phyloP scores from a whole-genome alignment of 106 monocot species.

The Iris macrosiphon region DNA sequence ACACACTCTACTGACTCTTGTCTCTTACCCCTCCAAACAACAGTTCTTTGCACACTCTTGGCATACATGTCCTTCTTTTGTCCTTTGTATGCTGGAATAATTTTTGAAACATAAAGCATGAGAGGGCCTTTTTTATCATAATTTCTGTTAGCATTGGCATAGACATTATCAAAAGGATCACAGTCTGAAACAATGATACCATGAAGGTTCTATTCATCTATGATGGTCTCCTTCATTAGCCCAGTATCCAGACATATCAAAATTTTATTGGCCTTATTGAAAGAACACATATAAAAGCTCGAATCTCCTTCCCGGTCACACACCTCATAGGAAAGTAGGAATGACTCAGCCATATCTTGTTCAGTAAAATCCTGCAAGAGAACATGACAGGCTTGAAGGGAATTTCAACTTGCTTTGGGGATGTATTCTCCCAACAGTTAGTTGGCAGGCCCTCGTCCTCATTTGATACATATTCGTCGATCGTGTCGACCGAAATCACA shows the following conservation, averaged over 20 bases:
- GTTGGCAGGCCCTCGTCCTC: no score
- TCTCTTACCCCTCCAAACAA: conserved; percentile 30
- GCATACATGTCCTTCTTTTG: conserved; percentile 23
- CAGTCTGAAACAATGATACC: no score
- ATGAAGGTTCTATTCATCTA: no score
- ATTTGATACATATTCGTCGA: no score
- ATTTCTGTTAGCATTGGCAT: conserved; percentile 26
- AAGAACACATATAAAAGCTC: no score
- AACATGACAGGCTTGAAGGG: conserved; percentile 86
- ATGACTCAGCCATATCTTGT: no score
- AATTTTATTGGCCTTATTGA: no score
- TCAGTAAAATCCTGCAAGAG: conserved; percentile 86
- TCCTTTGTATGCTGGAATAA: conserved; percentile 26
- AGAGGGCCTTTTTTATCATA: conserved; percentile 26
- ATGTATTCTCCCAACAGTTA: conserved; percentile 83
- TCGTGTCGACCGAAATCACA: no score
- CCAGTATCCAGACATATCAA: no score
- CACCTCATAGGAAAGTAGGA: no score
- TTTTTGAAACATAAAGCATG: conserved; percentile 29
- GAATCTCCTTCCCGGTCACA: no score
- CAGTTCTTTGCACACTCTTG: conserved; percentile 24
- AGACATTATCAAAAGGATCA: conserved; percentile 19
- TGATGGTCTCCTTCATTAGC: no score
- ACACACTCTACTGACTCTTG: conserved; percentile 28
- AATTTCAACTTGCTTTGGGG: conserved; percentile 71